Evolutionary conservation across 441 rosid species (phyloP).

Genomic region (Daphne laureola): DNA sequence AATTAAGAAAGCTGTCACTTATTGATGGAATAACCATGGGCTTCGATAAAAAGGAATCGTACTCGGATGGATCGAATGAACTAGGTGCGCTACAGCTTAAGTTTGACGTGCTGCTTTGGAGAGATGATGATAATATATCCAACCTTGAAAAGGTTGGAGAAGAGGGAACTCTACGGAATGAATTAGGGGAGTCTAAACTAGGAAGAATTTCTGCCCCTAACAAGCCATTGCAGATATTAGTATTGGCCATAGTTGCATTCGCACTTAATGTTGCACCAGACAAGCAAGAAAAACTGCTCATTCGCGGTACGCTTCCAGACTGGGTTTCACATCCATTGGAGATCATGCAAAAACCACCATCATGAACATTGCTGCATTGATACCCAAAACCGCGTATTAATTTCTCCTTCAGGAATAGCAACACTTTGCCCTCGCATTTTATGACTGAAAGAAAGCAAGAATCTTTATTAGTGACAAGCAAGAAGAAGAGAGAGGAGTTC

Average conservation of each 20-base stretch:
- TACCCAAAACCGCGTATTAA: conserved; percentile 92
- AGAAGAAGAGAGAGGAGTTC: background rate
- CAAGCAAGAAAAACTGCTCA: conserved; percentile 75
- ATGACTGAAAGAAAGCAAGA: conserved; percentile 23
- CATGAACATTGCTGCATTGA: conserved; percentile 52
- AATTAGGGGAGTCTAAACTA: conserved; percentile 75
- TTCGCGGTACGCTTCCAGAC: conserved; percentile 34
- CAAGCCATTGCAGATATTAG: conserved; percentile 82
- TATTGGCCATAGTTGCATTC: conserved; percentile 88
- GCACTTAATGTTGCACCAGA: conserved; percentile 95
- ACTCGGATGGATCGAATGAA: conserved; percentile 48
- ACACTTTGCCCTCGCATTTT: conserved; percentile 40
- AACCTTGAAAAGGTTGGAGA: conserved; percentile 68
- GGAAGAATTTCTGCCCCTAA: conserved; percentile 86
- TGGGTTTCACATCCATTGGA: conserved; percentile 29
- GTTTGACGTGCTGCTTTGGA: conserved; percentile 63
- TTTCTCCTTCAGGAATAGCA: conserved; percentile 47
- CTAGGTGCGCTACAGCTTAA: conserved; percentile 71
- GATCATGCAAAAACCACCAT: conserved; percentile 17
- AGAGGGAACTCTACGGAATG: conserved; percentile 71
- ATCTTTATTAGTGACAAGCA: conserved; percentile 3
- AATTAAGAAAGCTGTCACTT: conserved; percentile 60
- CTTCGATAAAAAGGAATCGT: conserved; percentile 46
- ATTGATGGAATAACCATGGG: conserved; percentile 56
- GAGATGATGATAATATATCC: conserved; percentile 79